Percentiles rank a stretch among this genome's conserved stretches.
Conservation (phyloP, 2,329 filamentous ascomycete genomes). For the Ilyonectria destructans region DNA sequence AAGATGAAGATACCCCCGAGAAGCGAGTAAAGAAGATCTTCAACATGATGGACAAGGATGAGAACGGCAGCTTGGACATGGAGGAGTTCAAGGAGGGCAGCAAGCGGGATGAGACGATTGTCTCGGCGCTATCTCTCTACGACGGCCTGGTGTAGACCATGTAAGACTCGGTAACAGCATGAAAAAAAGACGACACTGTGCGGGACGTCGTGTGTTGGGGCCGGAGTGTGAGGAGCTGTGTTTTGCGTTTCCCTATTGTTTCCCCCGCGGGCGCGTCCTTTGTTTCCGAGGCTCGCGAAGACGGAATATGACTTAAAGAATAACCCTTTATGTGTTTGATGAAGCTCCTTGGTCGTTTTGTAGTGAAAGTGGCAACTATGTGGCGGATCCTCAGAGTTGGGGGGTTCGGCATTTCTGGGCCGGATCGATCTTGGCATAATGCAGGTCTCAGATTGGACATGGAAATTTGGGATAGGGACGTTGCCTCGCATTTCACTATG, state of each 20-base stretch:
- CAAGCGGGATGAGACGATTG: constrained; percentile 98
- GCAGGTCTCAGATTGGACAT: constrained; percentile 6
- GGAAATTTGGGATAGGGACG: not conserved
- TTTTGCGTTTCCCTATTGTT: constrained; percentile 46
- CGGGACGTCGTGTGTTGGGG: constrained; percentile 38
- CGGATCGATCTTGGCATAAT: not conserved
- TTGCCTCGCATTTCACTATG: not conserved
- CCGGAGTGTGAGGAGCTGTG: constrained; percentile 48
- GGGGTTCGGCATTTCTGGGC: not conserved
- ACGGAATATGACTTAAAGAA: constrained; percentile 46
- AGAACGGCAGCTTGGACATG: constrained; percentile 97
- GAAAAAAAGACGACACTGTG: constrained; percentile 34
- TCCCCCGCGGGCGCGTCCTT: constrained; percentile 36
- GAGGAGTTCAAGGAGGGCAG: constrained; percentile 99
- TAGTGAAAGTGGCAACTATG: not conserved
- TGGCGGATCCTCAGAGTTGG: not conserved
- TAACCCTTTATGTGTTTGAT: constrained; percentile 40
- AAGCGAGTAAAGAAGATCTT: constrained; percentile 99
- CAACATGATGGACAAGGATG: constrained; percentile 99
- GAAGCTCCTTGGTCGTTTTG: constrained; percentile 6
- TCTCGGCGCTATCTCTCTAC: constrained; percentile 95
- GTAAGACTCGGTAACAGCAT: constrained; percentile 35
- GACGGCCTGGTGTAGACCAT: constrained; percentile 85
- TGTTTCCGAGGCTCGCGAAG: constrained; percentile 40
- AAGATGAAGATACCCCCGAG: constrained; percentile 99